Evolutionary conservation across 2,329 filamentous ascomycete species (phyloP).

Genomic region (Cladosporium sp.): DNA sequence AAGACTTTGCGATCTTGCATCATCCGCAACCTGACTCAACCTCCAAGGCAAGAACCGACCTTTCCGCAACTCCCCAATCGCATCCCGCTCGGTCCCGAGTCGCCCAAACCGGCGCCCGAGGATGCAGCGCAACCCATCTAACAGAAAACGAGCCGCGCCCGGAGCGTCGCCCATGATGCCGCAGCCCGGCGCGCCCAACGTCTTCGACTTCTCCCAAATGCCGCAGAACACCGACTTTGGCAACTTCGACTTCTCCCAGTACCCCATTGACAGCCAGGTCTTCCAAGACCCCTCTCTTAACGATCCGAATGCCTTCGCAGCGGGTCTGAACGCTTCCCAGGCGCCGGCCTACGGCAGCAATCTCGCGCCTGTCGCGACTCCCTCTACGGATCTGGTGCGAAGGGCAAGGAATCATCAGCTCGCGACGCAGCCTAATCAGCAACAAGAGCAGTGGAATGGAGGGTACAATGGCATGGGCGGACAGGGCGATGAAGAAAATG

Average conservation of each 20-base stretch:
- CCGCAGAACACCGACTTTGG: constrained; percentile 38
- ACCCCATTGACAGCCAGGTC: constrained; percentile 26
- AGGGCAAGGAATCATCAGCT: constrained; percentile 45
- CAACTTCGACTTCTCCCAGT: constrained; percentile 27
- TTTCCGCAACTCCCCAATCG: background rate
- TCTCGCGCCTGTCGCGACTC: constrained; percentile 14
- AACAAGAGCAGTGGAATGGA: constrained; percentile 41
- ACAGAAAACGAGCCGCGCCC: constrained; percentile 69
- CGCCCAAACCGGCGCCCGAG: background rate
- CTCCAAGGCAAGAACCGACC: background rate
- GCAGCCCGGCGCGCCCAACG: constrained; percentile 38
- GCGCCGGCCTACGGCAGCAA: constrained; percentile 21
- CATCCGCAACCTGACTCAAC: too few relatives aligned
- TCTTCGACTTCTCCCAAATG: constrained; percentile 41
- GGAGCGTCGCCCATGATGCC: constrained; percentile 63
- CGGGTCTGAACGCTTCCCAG: constrained; percentile 25
- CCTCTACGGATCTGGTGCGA: constrained; percentile 43
- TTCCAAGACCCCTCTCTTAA: constrained; percentile 35
- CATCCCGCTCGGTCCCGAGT: constrained; percentile 2
- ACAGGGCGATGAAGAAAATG: constrained; percentile 59
- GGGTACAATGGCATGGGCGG: constrained; percentile 33
- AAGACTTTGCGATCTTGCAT: too few relatives aligned
- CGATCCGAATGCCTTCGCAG: constrained; percentile 31
- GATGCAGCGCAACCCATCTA: constrained; percentile 13
- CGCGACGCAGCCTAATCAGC: constrained; percentile 30